Base-by-base conservation (phyloP, 805 yeast species). In the Yarrowia sp. region DNA sequence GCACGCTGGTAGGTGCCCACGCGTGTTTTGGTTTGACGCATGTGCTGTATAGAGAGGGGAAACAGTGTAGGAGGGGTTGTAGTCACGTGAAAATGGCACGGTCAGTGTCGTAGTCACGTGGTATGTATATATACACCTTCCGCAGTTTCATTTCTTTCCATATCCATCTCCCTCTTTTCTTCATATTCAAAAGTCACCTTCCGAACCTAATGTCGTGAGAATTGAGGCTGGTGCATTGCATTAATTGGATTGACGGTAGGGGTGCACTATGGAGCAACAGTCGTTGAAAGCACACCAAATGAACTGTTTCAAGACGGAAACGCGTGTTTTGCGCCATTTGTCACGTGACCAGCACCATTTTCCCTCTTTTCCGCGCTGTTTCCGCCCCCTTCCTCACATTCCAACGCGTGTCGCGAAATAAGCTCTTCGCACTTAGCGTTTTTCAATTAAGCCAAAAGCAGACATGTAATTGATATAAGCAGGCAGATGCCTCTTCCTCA, bases 161-260 rank as follows among this genome's bases (percentile, higher is more conserved):
- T 6, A 8, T 24, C 8, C 27, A 5, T 24, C 27, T 24, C 27
- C 27, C 27, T 24, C 8, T n/a, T n/a, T n/a, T n/a, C n/a, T n/a
- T n/a, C n/a, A n/a, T n/a, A n/a, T n/a, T n/a, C n/a, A n/a, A n/a
- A n/a, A n/a, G 8, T 16, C 22, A 24, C 13, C 33, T 19, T 16
- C 51, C 35, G 4, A 44, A 27, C 35, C 25, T 16, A 18, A 29
- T 18, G 18, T 44, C 22, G 51, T 44, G 51, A 44, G 35, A 47
- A 31, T 29, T 21, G 55, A 47, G 55, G 55, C 55, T 47, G 55
- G 55, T 47, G 55, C 55, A 47, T 47, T 47, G 55, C 55, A 47
- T 47, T 31, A 47, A 47, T 47, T 47, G 55, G 55, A 44, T 42
- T 42, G 32, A n/a, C 49, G 16, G 49, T 25, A 25, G 49, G 47